Base-by-base conservation (phyloP, 2,329 filamentous ascomycete genomes). In the Fusarium secorum region DNA sequence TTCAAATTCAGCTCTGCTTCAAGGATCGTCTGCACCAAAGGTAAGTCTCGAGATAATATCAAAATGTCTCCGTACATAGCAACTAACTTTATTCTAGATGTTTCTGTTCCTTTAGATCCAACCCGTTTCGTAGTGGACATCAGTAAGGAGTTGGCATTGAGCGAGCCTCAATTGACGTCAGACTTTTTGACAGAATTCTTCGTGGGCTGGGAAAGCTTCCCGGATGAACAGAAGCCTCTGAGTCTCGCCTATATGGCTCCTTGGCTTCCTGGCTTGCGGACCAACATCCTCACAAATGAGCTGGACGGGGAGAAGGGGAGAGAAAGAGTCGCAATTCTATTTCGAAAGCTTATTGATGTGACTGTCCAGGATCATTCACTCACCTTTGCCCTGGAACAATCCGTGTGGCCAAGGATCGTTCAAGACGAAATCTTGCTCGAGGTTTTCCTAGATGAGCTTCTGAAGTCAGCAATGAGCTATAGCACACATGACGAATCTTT, bases 141-240 rank as follows among this genome's bases (percentile, higher is more conserved):
- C 49, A 92, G 90, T 80, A 86, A 86, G 73, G 86, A 88, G 66
- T 81, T 92, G 20, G 89, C 90, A 13, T 79, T 82, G 33, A 85
- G 89, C 24, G 90, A 92, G 74, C 88, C 90, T 26, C 89, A 91
- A 72, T 83, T 92, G 11, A 92, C 90, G 1, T 86, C 85, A 11
- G 90, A 92, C 74, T 92, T 92, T 73, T 75, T 92, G 41, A 91
- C 90, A n/a, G 90, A 92, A 74, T 92, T 92, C 75, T 92, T 92
- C 64, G 88, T 91, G 28, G 89, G 90, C 22, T 92, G 90, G 90
- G 89, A 91, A 71, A 91, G 89, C 74, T 90, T 91, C 72, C 86
- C 88, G 2, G 87, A 90, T 36, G 87, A 91, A 60, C 90, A 92
- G 75, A 89, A 90, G 71, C 88, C 89, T 2, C 77, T 92, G 28